These are phyloP conservation scores for Solanum chiquidenum DNA, from an alignment of 257 asterid genomes.

Conservation along the genomic window DNA sequence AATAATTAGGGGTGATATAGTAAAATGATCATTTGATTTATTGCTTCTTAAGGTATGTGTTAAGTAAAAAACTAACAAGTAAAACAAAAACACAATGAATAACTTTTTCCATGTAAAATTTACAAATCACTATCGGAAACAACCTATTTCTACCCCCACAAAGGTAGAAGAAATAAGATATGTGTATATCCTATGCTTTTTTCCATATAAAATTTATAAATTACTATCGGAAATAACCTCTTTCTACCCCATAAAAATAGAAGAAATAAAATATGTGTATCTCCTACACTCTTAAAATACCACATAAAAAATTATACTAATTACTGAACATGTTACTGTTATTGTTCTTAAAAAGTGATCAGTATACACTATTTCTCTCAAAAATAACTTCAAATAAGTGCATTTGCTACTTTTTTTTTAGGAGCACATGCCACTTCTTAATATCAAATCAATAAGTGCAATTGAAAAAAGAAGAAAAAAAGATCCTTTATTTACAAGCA, in stretches of 20 bases:
- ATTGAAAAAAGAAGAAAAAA: background rate
- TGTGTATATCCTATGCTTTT: background rate
- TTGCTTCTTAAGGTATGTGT: background rate
- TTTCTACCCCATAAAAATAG: background rate
- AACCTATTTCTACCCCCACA: background rate
- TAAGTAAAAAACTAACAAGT: background rate
- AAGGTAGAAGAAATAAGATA: background rate
- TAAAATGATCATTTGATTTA: background rate
- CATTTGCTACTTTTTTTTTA: slow-evolving; percentile 30
- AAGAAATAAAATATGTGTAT: background rate
- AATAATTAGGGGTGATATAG: background rate
- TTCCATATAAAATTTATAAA: background rate
- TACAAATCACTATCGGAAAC: background rate
- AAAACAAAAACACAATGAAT: background rate
- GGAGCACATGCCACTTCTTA: slow-evolving; percentile 28
- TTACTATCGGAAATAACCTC: background rate
- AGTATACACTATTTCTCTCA: background rate
- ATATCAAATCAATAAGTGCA: background rate
- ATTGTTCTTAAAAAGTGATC: background rate
- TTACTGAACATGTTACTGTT: background rate
- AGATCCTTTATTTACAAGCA: background rate
- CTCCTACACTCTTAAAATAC: background rate
- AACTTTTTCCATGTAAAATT: background rate
- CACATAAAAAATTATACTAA: background rate
- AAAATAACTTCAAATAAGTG: slow-evolving; percentile 8